Evolutionary conservation across 2,329 filamentous ascomycete species (phyloP), one percentile per base, ranked within the genome.

Genomic region (Penicillium crustosum): DNA sequence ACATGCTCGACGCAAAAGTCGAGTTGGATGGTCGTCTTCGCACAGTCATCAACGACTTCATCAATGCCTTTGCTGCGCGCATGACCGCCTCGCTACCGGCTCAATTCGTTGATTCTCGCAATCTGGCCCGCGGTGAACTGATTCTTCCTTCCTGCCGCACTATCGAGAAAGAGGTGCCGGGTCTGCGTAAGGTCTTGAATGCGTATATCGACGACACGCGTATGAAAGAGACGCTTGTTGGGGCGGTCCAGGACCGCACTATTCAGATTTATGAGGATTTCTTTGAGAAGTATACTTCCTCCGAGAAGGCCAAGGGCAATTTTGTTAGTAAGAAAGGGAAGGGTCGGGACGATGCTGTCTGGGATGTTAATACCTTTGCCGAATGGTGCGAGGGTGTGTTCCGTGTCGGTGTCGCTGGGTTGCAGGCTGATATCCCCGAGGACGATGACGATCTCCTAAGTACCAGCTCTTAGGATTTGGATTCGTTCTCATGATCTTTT

Each of bases 1-100:
- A 88, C 68, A 89, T 89, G 86, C 79, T 89, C 17, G 86, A 89
- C 67, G 86, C 86, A 21, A 89, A 89, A 73, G 85, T 84, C 12
- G 86, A 89, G 70, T 78, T 89, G 0, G 86, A 89, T 63, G 84
- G 83, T 0, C 78, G 83, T 8, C 77, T 89, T 8, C 75, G 86
- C 41, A 82, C 81, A 6, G 83, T 85, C 2, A 89, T 89, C 69
- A 87, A 85, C 57, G 84, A 88, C 58, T 87, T 89, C 62, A 87
- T 86, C n/a, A 80, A 78, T 48, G 76, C 77, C 29, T 86, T 84
- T 61, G 81, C 85, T 1, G 71, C 71, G 0, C 78, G 81, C 43
- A 88, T 89, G 78, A 84, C 82, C 0, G 78, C 78, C 15, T 77
- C 67, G 50, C 75, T 72, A 59, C 83, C 66, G 56, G 70, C 58